Evolutionary conservation across 768 basidiomycete species (phyloP).

Genomic region (Obba rivulosa): DNA sequence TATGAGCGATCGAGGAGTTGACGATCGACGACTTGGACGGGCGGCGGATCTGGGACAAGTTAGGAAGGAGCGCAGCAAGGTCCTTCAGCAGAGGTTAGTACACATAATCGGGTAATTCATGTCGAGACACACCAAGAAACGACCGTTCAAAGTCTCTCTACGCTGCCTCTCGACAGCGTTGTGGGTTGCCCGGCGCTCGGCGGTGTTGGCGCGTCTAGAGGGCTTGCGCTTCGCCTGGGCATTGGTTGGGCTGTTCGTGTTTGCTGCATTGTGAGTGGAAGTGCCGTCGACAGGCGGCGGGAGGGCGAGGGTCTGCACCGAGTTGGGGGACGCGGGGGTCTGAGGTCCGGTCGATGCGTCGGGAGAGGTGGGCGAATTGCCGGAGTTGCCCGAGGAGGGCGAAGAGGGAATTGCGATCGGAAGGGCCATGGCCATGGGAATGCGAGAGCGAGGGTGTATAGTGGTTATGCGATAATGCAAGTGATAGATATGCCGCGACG

Average conservation of each 20-base stretch:
- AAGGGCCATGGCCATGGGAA: slow-evolving; percentile 33
- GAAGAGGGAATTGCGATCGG: slow-evolving; percentile 34
- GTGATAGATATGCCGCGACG: slow-evolving; percentile 11
- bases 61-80: slow-evolving; percentile 86
- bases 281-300: slow-evolving; percentile 24
- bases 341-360: slow-evolving; percentile 40
- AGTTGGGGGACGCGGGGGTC: slow-evolving; percentile 43
- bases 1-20: slow-evolving; percentile 89
- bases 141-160: slow-evolving; percentile 86
- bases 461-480: slow-evolving; percentile 4
- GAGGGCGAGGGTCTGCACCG: slow-evolving; percentile 30
- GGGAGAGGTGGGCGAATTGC: slow-evolving; percentile 36
- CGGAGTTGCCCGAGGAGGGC: slow-evolving; percentile 30
- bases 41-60: slow-evolving; percentile 84
- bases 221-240: slow-evolving; percentile 73
- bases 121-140: slow-evolving; percentile 83
- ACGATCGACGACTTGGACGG: slow-evolving; percentile 97
- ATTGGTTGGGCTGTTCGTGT: slow-evolving; percentile 17
- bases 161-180: slow-evolving; percentile 96
- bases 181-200: slow-evolving; percentile 93
- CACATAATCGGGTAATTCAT: too few species aligned
- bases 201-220: slow-evolving; percentile 87
- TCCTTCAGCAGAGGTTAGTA: slow-evolving; percentile 44
- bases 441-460: slow-evolving; percentile 5
- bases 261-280: slow-evolving; percentile 17